Conservation (phyloP, 345 rosid species). For the Psidium guajava region DNA sequence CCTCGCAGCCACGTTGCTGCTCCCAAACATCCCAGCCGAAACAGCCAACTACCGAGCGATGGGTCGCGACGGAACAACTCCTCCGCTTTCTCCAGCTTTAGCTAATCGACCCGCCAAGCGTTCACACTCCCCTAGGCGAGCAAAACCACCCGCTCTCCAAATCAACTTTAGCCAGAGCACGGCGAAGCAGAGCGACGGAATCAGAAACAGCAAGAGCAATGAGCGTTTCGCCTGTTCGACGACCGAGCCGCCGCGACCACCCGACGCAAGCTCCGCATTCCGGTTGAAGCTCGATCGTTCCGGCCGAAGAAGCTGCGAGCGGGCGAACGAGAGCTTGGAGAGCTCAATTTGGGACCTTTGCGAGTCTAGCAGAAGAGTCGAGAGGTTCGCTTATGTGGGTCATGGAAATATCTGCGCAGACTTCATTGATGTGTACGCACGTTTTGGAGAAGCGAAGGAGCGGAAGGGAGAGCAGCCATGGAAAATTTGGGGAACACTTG, state of each 20-base stretch:
- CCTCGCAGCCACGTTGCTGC: slow-evolving; percentile 64
- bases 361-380: not conserved
- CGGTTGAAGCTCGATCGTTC: not conserved
- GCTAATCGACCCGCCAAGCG: not conserved
- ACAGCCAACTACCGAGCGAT: not conserved
- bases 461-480: not conserved
- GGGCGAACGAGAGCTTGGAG: not conserved
- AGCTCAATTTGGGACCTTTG: not conserved
- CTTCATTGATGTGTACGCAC: not conserved
- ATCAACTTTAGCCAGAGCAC: not conserved
- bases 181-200: not conserved
- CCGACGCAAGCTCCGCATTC: not conserved
- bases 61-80: not conserved
- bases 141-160: not conserved
- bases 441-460: not conserved
- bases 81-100: not conserved
- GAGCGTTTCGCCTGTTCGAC: not conserved
- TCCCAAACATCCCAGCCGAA: slow-evolving; percentile 37
- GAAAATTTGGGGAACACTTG: not conserved
- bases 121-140: not conserved
- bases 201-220: not conserved
- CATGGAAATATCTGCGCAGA: not conserved
- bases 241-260: not conserved
- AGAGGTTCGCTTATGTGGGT: not conserved
- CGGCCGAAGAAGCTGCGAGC: not conserved